Base-by-base conservation (phyloP, 176 grass and related monocot species). In the Chrysopogon serrulatus region DNA sequence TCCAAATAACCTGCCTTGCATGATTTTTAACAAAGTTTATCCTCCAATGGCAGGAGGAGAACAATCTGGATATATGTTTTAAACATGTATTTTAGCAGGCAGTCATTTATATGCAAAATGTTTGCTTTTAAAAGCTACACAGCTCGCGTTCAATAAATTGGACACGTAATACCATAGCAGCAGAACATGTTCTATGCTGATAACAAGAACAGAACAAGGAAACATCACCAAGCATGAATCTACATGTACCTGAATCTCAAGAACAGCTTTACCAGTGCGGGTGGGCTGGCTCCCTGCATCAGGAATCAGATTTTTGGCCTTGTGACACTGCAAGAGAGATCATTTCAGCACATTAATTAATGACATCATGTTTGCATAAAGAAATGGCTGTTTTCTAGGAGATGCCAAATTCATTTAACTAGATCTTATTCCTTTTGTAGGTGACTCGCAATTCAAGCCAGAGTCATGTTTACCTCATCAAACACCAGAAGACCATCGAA, bases 271-370 rank as follows among this genome's bases (percentile, higher is more conserved):
- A 61, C 97, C 97, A 49, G 97, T 99, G 78, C 97, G 97, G 60
- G 97, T 99, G 65, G 97, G 84, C 82, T 96, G 97, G 40, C 91
- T 88, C 79, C 97, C 97, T 49, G 93, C 82, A 76, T 99, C 97
- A 85, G 97, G 93, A 82, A 96, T 86, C 54, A 99, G 82, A 94
- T 99, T 99, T 90, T 99, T 99, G 57, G 97, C 97, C 87, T 99
- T 99, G 82, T 99, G 97, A 74, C 97, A 99, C 97, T 99, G 81
- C 80, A 89, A 80, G 43, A 41, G 78, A 79, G 14, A 80, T 75
- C 31, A 40, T 43, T 73, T 54, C 18, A 79, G 44, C 59, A 73
- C 21, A 65, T 33, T 56, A 78, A 73, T 47, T 31, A 57, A 45
- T 57, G 30, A 18, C 21, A 66, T 19, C 11, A 16, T 41, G 40